Base-by-base conservation (phyloP, 2,329 filamentous ascomycete genomes). In the Teratosphaeria destructans region DNA sequence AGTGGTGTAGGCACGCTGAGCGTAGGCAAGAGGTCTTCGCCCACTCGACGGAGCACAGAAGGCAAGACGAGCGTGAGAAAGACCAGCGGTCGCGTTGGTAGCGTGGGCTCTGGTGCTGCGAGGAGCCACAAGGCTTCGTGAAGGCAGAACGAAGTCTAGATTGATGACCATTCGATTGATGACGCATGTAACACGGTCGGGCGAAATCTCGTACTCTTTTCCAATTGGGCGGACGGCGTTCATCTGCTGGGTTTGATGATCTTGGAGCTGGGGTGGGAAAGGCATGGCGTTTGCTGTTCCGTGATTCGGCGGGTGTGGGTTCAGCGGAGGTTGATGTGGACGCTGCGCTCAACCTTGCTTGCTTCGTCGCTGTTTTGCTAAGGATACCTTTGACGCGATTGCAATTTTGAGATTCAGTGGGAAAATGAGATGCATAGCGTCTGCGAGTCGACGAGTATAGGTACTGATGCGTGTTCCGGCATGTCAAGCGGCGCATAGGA, bases 11-110 rank as follows among this genome's bases (percentile, higher is more conserved):
- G 77, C 49, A 72, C 68, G 56, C 73, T 80, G 60, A 77, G 72
- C 63, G 71, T 79, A 16, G 70, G 74, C 62, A 80, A 80, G 69
- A 72, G 78, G 43, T 74, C 72, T 11, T 78, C 75, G 60, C 77
- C 78, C 12, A 63, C 69, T 14, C 72, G 78, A 57, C 73, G 77
- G 61, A 78, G 75, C 68, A 77, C 75, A 3, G 78, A 79, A 56
- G 73, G 72, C 70, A 78, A 78, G 71, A 75, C 70, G 52, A 76
- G 75, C 60, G 78, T 81, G 55, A 71, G 78, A 52, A 81, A 81
- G 71, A 79, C 77, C 16, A 80, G 78, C 60, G 78, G 78, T 37
- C 72, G 78, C 37, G 77, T 81, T 2, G 78, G 78, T 54, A 79
- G 77, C 64, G 69, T 77, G 29, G 76, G 63, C 34, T 53, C 63